phyloP scores from a whole-genome alignment of 106 monocot genomes.

The Ottelia alismoides region DNA sequence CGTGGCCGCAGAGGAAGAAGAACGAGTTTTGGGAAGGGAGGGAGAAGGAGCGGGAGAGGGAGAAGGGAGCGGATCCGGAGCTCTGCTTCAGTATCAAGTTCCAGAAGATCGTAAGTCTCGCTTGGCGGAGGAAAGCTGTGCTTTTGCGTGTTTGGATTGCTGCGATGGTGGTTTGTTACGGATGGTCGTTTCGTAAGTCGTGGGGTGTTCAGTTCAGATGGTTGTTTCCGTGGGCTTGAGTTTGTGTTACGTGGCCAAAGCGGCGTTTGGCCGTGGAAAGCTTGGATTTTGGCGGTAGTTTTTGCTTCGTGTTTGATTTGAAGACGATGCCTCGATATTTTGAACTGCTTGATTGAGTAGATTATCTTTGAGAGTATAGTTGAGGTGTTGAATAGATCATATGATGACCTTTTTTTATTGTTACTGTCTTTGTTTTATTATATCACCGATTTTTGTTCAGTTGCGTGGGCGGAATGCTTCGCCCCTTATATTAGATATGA shows the following conservation, averaged over 20 bases:
- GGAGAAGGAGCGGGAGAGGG: slow-evolving; percentile 7
- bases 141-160: too few species aligned
- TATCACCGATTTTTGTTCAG: too few species aligned
- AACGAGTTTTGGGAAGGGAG: neutral
- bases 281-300: neutral
- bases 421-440: too few species aligned
- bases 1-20: neutral
- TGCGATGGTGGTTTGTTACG: too few species aligned
- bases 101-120: slow-evolving; percentile 79
- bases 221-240: neutral
- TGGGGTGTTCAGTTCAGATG: too few species aligned
- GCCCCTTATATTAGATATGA: too few species aligned
- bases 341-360: neutral
- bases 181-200: too few species aligned
- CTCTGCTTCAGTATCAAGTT: slow-evolving; percentile 59
- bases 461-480: too few species aligned
- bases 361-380: neutral
- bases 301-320: neutral
- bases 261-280: neutral
- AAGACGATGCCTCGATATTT: neutral
- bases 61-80: slow-evolving; percentile 63
- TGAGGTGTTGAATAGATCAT: neutral
- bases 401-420: too few species aligned
- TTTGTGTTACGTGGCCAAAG: neutral
- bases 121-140: too few species aligned